Evolutionary conservation across 306 rosid genomes (phyloP).

Genomic region (apple (Malus domestica)): ASM211411v1 NC_041805.1:2366001-2366500

Average conservation of each 20-base stretch:
- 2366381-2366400: slow-evolving; percentile 45
- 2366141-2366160: background rate
- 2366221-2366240: background rate
- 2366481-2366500: slow-evolving; percentile 34
- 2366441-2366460: slow-evolving; percentile 39
- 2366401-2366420: slow-evolving; percentile 79
- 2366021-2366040: background rate
- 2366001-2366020: background rate
- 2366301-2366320: background rate
- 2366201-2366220: background rate
- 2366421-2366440: slow-evolving; percentile 77
- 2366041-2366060: slow-evolving; percentile 14
- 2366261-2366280: background rate
- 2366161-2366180: slow-evolving; percentile 15
- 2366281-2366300: background rate
- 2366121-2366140: background rate
- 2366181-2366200: background rate
- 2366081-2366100: background rate
- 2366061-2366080: background rate
- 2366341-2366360: background rate
- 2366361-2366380: background rate
- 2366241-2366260: background rate
- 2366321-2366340: background rate
- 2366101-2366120: background rate
- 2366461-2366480: slow-evolving; percentile 65